Evolutionary conservation across 2,329 filamentous ascomycete genomes (phyloP), one percentile per base, ranked within the genome.

Genomic region (Talaromyces sp.): DNA sequence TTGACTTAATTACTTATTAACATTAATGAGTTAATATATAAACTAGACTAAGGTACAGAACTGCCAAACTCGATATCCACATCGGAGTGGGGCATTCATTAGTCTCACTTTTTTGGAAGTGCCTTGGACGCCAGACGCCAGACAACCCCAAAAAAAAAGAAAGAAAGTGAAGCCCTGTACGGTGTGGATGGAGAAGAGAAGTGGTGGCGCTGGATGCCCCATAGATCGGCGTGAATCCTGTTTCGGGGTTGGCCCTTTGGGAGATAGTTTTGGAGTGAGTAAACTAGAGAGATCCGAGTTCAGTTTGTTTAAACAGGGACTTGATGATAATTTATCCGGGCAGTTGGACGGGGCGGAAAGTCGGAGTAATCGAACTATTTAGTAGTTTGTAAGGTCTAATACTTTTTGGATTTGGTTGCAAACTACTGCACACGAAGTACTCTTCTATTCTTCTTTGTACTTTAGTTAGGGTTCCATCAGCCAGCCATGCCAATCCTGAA

Each of bases 181-280:
- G 49, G 13, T 24, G 11, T 49, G 22, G 22, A 14, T 27, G 10
- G 22, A 14, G 5, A 9, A 45, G 8, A 24, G 24, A 24, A 49
- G 14, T 24, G 24, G 19, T 50, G 22, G 43, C 24, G 47, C 14
- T 50, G 47, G 3, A 27, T 27, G 43, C 47, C 33, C 52, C 52
- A 56, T 56, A 22, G 52, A 56, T 56, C 52, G 52, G 52, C 52
- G 19, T 39, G n/a, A 56, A 24, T 37, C n/a, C 52, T 56, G 52
- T 24, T 56, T 39, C 39, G 52, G 33, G 49, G 33, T 52, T 52
- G 27, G 49, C 10, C 24, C 13, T n/a, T 52, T 49, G 3, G 45
- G 27, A 31, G 13, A 50, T 33, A 31, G 13, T 27, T 50, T 24
- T 11, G 49, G 49, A 52, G 47, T 19, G 7, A 31, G 27, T 19